These are phyloP conservation scores for Elaeis oleifera DNA, from an alignment of 202 grass and related monocot species.

Conservation along the genomic window DNA sequence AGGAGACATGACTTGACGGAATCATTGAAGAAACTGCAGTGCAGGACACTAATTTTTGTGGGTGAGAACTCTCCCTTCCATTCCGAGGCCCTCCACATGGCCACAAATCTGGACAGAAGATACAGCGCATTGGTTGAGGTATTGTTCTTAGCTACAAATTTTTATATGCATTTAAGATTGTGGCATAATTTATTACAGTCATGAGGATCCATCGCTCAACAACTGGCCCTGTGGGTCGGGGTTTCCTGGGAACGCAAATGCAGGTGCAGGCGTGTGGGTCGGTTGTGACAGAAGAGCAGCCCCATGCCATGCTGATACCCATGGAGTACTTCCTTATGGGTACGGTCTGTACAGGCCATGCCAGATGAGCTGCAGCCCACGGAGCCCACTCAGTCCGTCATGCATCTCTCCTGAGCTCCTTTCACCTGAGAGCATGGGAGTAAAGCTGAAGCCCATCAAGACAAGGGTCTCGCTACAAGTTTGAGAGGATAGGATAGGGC, in stretches of 20 bases:
- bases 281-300: conserved; percentile 84
- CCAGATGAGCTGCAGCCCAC: conserved; percentile 53
- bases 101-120: conserved; percentile 66
- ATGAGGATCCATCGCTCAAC: too few species aligned
- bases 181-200: too few species aligned
- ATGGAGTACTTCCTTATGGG: conserved; percentile 91
- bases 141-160: not conserved
- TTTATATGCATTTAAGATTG: not conserved
- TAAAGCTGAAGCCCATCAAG: conserved; percentile 97
- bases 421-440: conserved; percentile 93
- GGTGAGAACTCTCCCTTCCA: conserved; percentile 83
- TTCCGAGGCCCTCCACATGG: conserved; percentile 68
- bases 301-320: conserved; percentile 87
- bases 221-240: too few species aligned
- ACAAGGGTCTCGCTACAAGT: conserved; percentile 50
- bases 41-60: conserved; percentile 80
- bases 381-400: conserved; percentile 68
- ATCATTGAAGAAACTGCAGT: conserved; percentile 66
- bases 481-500: conserved; percentile 15
- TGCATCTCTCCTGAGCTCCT: conserved; percentile 88
- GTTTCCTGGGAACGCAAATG: conserved; percentile 23
- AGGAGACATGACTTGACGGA: conserved; percentile 79
- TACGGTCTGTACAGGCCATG: conserved; percentile 67
- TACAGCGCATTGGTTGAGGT: conserved; percentile 91
- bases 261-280: conserved; percentile 95